These are phyloP conservation scores for Xylaria venustula DNA, from an alignment of 495 filamentous ascomycete genomes.

Conservation along the genomic window DNA sequence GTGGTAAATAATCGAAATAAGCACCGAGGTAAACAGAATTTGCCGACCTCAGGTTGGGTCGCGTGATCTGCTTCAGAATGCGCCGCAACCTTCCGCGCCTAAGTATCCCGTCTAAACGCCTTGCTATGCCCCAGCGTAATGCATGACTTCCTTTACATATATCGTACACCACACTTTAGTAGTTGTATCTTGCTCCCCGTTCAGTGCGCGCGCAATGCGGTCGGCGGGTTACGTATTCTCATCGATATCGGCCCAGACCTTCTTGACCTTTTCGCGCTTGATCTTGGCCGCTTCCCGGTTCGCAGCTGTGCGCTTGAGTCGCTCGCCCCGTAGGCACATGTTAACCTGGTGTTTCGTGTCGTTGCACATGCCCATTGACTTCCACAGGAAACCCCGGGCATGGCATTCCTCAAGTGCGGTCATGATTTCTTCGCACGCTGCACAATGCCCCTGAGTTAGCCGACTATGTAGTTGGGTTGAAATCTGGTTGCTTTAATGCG, in stretches of 20 bases:
- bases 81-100: not conserved
- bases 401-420: slow-evolving; percentile 92
- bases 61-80: not conserved
- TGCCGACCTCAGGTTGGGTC: not conserved
- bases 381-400: slow-evolving; percentile 85
- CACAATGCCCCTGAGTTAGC: not conserved
- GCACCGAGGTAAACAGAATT: not conserved
- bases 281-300: slow-evolving; percentile 73
- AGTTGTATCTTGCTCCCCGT: not conserved
- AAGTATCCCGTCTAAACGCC: slow-evolving; percentile 2
- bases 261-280: slow-evolving; percentile 66
- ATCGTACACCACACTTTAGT: not conserved
- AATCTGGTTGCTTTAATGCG: not conserved
- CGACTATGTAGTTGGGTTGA: slow-evolving; percentile 6
- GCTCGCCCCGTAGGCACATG: slow-evolving; percentile 75
- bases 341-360: slow-evolving; percentile 77
- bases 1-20: not conserved
- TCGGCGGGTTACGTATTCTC: slow-evolving; percentile 51
- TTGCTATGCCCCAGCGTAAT: not conserved
- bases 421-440: slow-evolving; percentile 94
- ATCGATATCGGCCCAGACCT: slow-evolving; percentile 81
- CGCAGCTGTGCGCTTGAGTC: slow-evolving; percentile 67
- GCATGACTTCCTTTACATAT: not conserved
- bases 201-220: not conserved
- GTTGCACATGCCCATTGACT: slow-evolving; percentile 86